Conservation (phyloP, 2,329 filamentous ascomycete genomes). For the Ploettnerulaceae sp. region DNA sequence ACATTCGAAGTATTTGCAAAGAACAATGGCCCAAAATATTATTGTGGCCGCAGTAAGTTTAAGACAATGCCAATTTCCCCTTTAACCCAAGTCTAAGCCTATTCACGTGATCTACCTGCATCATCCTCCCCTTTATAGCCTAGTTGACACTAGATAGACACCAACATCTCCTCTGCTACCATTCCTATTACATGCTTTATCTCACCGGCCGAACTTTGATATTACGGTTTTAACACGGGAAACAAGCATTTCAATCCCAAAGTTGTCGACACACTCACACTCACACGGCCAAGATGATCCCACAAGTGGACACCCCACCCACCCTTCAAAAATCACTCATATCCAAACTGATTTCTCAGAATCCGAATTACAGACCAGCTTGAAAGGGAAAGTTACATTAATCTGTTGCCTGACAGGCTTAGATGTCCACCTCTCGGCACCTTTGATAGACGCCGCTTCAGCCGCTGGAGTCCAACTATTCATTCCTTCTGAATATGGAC, state of each 20-base stretch:
- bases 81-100: neutral
- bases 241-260: constrained; percentile 6
- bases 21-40: constrained; percentile 7
- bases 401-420: constrained; percentile 13
- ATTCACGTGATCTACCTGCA: neutral
- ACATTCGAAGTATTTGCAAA: too few species aligned
- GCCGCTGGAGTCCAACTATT: constrained; percentile 9
- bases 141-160: constrained; percentile 11
- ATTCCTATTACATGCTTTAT: constrained; percentile 13
- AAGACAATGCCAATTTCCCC: neutral
- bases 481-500: constrained; percentile 16
- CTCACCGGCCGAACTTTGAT: constrained; percentile 4
- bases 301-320: neutral
- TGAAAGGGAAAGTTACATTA: constrained; percentile 5
- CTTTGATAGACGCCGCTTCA: constrained; percentile 2
- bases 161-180: constrained; percentile 18
- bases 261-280: constrained; percentile 1
- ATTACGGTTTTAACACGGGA: constrained; percentile 15
- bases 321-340: constrained; percentile 4
- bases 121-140: neutral
- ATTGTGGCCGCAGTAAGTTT: constrained; percentile 11
- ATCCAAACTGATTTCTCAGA: constrained; percentile 11
- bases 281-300: neutral
- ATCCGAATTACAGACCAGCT: neutral
- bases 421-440: constrained; percentile 14